phyloP scores from a whole-genome alignment of 441 rosid genomes.

The Melastoma candidum region DNA sequence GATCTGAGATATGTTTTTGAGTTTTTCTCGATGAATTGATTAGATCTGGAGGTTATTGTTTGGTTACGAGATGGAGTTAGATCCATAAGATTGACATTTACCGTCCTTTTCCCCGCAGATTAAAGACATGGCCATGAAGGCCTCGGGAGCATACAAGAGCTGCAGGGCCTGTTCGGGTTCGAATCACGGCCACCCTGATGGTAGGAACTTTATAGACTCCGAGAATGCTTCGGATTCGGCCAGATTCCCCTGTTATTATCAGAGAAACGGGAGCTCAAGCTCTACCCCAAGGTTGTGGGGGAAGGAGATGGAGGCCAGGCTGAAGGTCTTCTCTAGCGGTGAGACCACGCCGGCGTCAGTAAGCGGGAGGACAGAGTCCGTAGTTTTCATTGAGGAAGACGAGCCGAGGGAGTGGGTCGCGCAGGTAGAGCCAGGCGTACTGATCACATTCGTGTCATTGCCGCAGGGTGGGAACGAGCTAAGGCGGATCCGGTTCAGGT shows the following conservation, averaged over 20 bases:
- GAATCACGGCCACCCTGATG: slow-evolving; percentile 22
- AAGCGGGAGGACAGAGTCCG: slow-evolving; percentile 70
- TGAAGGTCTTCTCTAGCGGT: slow-evolving; percentile 71
- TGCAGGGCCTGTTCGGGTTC: slow-evolving; percentile 81
- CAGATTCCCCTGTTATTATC: slow-evolving; percentile 57
- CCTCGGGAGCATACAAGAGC: slow-evolving; percentile 74
- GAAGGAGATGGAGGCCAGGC: slow-evolving; percentile 65
- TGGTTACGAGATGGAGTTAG: too few relatives aligned
- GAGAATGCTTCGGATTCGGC: slow-evolving; percentile 58
- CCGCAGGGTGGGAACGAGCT: slow-evolving; percentile 83
- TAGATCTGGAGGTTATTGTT: too few relatives aligned
- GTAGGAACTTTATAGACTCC: slow-evolving; percentile 43
- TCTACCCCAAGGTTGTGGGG: slow-evolving; percentile 58
- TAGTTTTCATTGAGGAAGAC: slow-evolving; percentile 67
- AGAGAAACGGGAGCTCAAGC: slow-evolving; percentile 51
- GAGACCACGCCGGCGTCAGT: slow-evolving; percentile 80
- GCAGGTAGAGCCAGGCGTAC: slow-evolving; percentile 92
- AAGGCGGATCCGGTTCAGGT: slow-evolving; percentile 84
- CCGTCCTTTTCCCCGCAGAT: slow-evolving; percentile 28
- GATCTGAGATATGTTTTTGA: too few relatives aligned
- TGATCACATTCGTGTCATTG: slow-evolving; percentile 73
- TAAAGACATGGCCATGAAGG: slow-evolving; percentile 83
- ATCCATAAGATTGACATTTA: too few relatives aligned
- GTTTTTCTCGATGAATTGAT: too few relatives aligned
- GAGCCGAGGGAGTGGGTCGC: slow-evolving; percentile 96